Percentiles rank a stretch among this genome's conserved stretches.
Evolutionary conservation across 345 rosid genomes (phyloP).

Genomic region (Reutealis trisperma): DNA sequence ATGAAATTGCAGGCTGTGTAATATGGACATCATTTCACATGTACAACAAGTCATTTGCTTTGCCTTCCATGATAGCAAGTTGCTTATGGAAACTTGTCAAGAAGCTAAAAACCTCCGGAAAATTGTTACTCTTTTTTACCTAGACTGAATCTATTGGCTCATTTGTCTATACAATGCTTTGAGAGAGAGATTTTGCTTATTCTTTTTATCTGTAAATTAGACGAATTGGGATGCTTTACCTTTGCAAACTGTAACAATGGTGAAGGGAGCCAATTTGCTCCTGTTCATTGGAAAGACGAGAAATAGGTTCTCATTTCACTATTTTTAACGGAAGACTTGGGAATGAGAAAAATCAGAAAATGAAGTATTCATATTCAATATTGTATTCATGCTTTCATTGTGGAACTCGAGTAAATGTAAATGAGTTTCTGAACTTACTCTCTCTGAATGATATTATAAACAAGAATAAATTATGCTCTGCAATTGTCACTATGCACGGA

Average conservation of each 20-base stretch:
- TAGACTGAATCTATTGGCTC: constrained; percentile 55
- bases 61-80: constrained; percentile 91
- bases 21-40: constrained; percentile 91
- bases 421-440: too few relatives aligned
- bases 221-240: constrained; percentile 1
- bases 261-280: constrained; percentile 29
- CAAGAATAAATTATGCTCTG: too few relatives aligned
- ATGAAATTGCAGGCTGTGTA: constrained; percentile 72
- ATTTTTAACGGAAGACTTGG: not conserved
- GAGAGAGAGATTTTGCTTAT: constrained; percentile 15
- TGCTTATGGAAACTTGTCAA: constrained; percentile 95
- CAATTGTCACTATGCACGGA: too few relatives aligned
- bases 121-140: constrained; percentile 89
- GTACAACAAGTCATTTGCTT: constrained; percentile 98
- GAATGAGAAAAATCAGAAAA: not conserved
- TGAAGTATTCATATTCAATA: not conserved
- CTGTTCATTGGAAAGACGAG: constrained; percentile 15
- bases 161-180: constrained; percentile 15
- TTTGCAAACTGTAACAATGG: constrained; percentile 15
- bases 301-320: not conserved
- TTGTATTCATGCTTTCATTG: not conserved
- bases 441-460: too few relatives aligned
- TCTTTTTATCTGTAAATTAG: constrained; percentile 29
- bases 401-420: too few relatives aligned
- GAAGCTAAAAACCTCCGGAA: constrained; percentile 91